Conservation (phyloP, 1,139 yeast species). For the Lipomyces yarrowii region DNA sequence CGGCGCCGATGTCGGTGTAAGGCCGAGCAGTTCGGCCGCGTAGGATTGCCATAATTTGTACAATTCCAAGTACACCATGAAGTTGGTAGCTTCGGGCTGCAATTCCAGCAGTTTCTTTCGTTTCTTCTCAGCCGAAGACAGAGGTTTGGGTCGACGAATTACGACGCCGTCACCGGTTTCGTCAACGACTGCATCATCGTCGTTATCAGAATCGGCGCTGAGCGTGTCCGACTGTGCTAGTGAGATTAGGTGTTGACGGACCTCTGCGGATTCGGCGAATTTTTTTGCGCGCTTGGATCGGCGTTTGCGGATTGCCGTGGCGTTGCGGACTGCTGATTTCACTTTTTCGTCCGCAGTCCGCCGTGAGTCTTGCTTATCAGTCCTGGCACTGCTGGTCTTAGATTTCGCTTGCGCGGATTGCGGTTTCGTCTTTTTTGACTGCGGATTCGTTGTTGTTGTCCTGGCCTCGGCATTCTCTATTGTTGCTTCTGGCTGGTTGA, state of each 20-base stretch:
- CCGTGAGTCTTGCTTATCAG: background rate
- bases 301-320: background rate
- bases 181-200: background rate
- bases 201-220: background rate
- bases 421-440: background rate
- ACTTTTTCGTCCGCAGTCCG: background rate
- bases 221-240: slow-evolving; percentile 1
- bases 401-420: background rate
- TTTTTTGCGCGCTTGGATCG: slow-evolving; percentile 2
- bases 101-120: slow-evolving; percentile 12
- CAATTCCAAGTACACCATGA: slow-evolving; percentile 15
- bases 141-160: slow-evolving; percentile 24
- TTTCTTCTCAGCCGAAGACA: slow-evolving; percentile 20
- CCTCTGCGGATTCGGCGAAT: background rate
- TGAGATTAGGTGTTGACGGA: slow-evolving; percentile 1
- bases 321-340: background rate
- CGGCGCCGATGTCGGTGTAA: background rate
- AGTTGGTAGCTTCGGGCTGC: slow-evolving; percentile 12
- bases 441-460: background rate
- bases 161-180: background rate
- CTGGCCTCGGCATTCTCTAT: background rate
- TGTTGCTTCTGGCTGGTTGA: background rate
- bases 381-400: background rate
- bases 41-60: slow-evolving; percentile 26
- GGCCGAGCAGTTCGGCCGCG: slow-evolving; percentile 17